phyloP scores from a whole-genome alignment of 1,284 basidiomycete genomes.

The Apiotrichum laibachii region DNA sequence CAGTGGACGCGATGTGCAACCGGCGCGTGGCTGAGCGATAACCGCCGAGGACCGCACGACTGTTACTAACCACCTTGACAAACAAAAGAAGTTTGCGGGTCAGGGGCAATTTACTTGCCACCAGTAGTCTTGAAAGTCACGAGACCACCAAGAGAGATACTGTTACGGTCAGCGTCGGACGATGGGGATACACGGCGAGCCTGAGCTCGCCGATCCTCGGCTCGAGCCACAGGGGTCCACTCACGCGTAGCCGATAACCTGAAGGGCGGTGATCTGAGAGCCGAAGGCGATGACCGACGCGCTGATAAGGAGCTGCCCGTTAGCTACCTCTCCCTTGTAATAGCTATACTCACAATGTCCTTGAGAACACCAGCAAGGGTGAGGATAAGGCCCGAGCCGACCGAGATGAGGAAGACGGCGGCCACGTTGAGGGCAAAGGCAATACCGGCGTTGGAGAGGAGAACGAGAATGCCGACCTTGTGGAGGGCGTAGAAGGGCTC shows the following conservation, averaged over 20 bases:
- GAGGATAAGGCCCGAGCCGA: slow-evolving; percentile 79
- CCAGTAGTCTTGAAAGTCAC: slow-evolving; percentile 50
- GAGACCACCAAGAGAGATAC: slow-evolving; percentile 46
- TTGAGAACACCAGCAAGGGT: slow-evolving; percentile 95
- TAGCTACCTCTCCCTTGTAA: slow-evolving; percentile 56
- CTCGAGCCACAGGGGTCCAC: slow-evolving; percentile 4
- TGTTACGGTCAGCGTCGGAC: slow-evolving; percentile 41
- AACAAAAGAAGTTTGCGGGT: no score
- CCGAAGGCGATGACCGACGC: slow-evolving; percentile 85
- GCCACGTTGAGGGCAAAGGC: slow-evolving; percentile 87
- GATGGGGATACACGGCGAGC: no score
- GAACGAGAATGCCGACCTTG: slow-evolving; percentile 69
- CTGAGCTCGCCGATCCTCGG: not conserved
- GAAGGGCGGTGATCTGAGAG: slow-evolving; percentile 71
- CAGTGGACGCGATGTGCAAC: no score
- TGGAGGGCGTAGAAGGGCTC: slow-evolving; percentile 76
- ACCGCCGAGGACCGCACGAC: slow-evolving; percentile 3
- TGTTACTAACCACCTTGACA: not conserved
- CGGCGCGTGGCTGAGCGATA: not conserved
- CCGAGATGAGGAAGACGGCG: slow-evolving; percentile 90
- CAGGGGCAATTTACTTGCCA: slow-evolving; percentile 39
- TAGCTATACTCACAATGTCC: slow-evolving; percentile 54
- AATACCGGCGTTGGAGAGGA: slow-evolving; percentile 78
- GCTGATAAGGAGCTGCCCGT: slow-evolving; percentile 68
- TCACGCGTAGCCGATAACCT: slow-evolving; percentile 70